Evolutionary conservation across 495 filamentous ascomycete species (phyloP), one percentile per base, ranked within the genome.

Genomic region (Staphylotrichum tortipilum): DNA sequence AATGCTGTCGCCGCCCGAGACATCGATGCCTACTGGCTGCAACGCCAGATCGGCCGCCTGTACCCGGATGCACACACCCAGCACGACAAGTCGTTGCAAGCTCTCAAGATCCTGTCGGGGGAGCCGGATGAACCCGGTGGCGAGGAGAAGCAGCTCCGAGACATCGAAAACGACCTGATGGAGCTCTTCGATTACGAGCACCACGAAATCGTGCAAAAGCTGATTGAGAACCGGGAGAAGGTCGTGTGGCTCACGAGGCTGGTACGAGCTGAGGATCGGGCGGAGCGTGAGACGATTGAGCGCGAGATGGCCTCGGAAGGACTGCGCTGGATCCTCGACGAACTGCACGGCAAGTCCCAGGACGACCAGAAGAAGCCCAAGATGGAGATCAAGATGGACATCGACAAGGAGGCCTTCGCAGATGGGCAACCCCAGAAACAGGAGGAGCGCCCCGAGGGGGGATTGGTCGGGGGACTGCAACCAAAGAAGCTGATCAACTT

Each of bases 151-250:
- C 77, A 85, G 10, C 70, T 95, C 18, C 83, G 90, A 54, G 91
- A 99, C 54, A 88, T 95, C 53, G 92, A 99, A 63, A 99, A 99
- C 61, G 94, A 97, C 44, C 71, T 99, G 43, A 96, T 96, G 84
- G 94, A 96, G 59, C 79, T 97, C 0, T 95, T 99, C 53, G 90
- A 97, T 57, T 99, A 94, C 57, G 92, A 97, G 59, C 84, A 95
- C 61, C 87, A 92, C 45, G 90, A 96, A 38, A 77, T 95, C 36
- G 92, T 97, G 24, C 84, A 87, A 43, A 91, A 86, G 63, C 76
- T 99, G n/a, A 86, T 96, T 50, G 79, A 84, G 53, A 97, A 97
- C 57, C 79, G 85, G 8, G 84, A 92, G 55, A 94, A 89, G 68
- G 78, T 97, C 50, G 84, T 96, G 23, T 99, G 94, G 92, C 84